Evolutionary conservation across 306 rosid genomes (phyloP).

Genomic region (Mimosa pudica): DNA sequence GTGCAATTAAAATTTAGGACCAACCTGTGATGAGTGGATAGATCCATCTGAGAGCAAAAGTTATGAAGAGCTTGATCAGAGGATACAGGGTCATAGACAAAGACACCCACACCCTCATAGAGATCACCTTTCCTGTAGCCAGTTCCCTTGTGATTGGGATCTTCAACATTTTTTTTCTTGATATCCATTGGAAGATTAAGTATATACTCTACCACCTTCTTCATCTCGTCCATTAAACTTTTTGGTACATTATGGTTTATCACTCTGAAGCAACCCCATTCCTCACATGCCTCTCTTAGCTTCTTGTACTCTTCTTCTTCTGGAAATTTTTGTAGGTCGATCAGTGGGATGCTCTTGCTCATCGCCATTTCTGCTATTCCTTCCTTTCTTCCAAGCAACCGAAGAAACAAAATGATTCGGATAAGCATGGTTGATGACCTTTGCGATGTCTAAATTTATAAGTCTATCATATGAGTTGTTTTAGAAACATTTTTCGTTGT

Average conservation of each 20-base stretch:
- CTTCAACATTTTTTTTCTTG: conserved; percentile 21
- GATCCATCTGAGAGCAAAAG: no score
- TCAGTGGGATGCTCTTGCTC: not conserved
- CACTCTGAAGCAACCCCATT: not conserved
- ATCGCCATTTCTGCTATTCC: not conserved
- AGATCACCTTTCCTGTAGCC: not conserved
- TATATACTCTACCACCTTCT: conserved; percentile 30
- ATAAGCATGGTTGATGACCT: no score
- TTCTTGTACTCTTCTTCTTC: not conserved
- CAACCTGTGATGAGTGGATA: no score
- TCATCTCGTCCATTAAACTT: conserved; percentile 53
- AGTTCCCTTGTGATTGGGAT: not conserved
- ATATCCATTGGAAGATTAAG: conserved; percentile 49
- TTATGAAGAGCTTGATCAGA: no score
- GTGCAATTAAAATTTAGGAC: no score
- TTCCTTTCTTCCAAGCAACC: not conserved
- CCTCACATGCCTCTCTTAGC: not conserved
- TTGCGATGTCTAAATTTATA: no score
- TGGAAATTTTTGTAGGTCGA: not conserved
- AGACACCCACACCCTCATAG: not conserved
- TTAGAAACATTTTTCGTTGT: no score
- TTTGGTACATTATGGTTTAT: not conserved
- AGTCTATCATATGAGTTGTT: no score
- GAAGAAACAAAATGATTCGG: not conserved
- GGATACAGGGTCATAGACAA: no score